phyloP scores from a whole-genome alignment of 1,284 basidiomycete species.

The Naganishia liquefaciens region DNA sequence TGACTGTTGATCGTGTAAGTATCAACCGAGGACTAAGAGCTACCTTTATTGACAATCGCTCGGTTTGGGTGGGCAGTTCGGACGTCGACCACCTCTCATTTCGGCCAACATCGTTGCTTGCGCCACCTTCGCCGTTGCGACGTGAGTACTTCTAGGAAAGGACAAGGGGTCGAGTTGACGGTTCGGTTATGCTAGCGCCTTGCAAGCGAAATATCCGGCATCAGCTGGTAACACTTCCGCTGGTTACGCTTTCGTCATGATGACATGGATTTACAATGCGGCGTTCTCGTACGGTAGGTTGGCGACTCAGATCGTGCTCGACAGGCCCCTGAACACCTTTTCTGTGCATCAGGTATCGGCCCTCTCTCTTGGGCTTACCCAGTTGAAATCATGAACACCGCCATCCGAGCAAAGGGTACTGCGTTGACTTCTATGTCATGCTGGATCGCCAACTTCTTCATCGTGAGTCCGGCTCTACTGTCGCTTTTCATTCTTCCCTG shows the following conservation, averaged over 20 bases:
- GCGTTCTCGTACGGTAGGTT: constrained; percentile 11
- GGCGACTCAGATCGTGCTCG: too few relatives aligned
- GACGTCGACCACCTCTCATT: constrained; percentile 61
- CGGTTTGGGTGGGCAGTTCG: constrained; percentile 50
- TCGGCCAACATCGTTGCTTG: constrained; percentile 61
- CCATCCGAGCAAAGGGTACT: constrained; percentile 64
- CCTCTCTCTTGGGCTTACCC: constrained; percentile 46
- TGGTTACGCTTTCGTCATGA: constrained; percentile 40
- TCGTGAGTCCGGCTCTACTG: background rate
- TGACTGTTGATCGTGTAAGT: constrained; percentile 58
- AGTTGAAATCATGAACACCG: constrained; percentile 60
- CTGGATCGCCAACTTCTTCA: constrained; percentile 52
- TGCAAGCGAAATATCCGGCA: constrained; percentile 33
- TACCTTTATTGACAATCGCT: background rate
- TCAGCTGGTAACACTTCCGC: constrained; percentile 25
- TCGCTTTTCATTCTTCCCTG: background rate
- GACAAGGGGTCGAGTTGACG: background rate
- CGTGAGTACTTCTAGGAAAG: constrained; percentile 36
- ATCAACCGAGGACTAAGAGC: background rate
- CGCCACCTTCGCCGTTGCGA: constrained; percentile 41
- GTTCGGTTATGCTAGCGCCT: constrained; percentile 5
- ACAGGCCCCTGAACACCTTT: too few relatives aligned
- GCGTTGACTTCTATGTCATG: constrained; percentile 63
- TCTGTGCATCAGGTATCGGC: background rate
- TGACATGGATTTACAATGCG: constrained; percentile 34